Evolutionary conservation across 805 yeast genomes (phyloP).

Genomic region (Cyberlindnera xishuangbannaensis): DNA sequence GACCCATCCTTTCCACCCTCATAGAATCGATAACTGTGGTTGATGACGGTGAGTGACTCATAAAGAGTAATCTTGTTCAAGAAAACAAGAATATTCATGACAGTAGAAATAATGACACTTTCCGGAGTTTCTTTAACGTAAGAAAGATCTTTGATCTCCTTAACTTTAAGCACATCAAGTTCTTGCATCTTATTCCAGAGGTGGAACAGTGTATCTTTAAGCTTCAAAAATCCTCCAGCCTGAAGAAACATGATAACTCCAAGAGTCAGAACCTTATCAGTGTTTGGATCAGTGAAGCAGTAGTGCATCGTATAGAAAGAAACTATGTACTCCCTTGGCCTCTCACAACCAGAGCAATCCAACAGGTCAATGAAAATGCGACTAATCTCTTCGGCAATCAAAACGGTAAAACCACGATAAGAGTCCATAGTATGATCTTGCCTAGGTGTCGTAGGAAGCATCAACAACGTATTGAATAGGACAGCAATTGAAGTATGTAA

Average conservation of each 20-base stretch:
- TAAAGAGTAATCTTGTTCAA: slow-evolving; percentile 40
- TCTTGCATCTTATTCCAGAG: slow-evolving; percentile 22
- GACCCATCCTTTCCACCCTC: slow-evolving; percentile 29
- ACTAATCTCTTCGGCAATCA: slow-evolving; percentile 31
- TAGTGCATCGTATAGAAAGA: slow-evolving; percentile 31
- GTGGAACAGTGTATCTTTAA: slow-evolving; percentile 26
- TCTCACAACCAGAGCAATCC: slow-evolving; percentile 12
- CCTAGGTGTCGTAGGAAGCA: slow-evolving; percentile 42
- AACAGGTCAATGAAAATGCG: slow-evolving; percentile 22
- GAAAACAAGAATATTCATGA: slow-evolving; percentile 37
- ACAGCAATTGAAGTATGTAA: slow-evolving; percentile 40
- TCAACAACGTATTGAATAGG: slow-evolving; percentile 37
- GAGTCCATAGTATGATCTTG: slow-evolving; percentile 34
- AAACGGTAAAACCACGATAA: slow-evolving; percentile 37
- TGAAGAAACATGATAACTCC: slow-evolving; percentile 46
- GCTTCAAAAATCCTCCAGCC: slow-evolving; percentile 37
- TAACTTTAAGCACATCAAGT: slow-evolving; percentile 22
- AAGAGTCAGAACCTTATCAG: slow-evolving; percentile 30
- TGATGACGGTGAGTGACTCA: slow-evolving; percentile 29
- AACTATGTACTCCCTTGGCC: slow-evolving; percentile 30
- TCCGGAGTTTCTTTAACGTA: slow-evolving; percentile 32
- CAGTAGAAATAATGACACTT: slow-evolving; percentile 32
- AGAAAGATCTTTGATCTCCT: slow-evolving; percentile 31
- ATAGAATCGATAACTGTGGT: slow-evolving; percentile 31
- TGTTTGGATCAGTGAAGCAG: slow-evolving; percentile 29